phyloP scores from a whole-genome alignment of 345 rosid species.

The Zanthoxylum bungeanum region DNA sequence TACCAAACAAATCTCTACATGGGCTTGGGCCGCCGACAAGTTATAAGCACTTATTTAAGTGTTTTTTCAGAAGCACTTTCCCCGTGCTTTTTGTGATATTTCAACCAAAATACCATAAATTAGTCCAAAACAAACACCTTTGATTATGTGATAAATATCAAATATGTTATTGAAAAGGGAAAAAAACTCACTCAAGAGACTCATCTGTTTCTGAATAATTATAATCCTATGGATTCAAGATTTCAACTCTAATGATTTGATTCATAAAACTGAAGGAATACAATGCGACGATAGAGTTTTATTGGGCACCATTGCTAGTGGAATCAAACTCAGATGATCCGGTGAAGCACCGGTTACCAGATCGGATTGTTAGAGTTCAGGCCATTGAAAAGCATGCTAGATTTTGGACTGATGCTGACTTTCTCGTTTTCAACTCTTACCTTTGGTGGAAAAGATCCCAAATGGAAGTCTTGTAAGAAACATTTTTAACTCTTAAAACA shows the following conservation, averaged over 20 bases:
- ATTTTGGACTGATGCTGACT: slow-evolving; percentile 74
- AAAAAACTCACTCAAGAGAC: no score
- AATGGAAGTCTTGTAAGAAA: slow-evolving; percentile 80
- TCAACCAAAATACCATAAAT: no score
- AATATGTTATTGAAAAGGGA: no score
- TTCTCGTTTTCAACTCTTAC: slow-evolving; percentile 77
- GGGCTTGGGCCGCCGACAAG: not conserved
- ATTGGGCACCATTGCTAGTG: slow-evolving; percentile 89
- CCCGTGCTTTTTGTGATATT: no score
- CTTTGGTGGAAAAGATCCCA: slow-evolving; percentile 83
- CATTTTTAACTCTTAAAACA: not conserved
- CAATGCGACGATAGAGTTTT: slow-evolving; percentile 81
- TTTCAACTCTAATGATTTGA: slow-evolving; percentile 1
- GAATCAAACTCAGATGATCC: slow-evolving; percentile 96
- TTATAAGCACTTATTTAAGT: not conserved
- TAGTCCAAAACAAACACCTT: no score
- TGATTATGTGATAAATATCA: no score
- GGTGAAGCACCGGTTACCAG: slow-evolving; percentile 58
- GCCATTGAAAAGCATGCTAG: slow-evolving; percentile 78
- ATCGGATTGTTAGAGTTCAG: slow-evolving; percentile 69
- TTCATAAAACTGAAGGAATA: slow-evolving; percentile 48
- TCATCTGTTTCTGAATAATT: no score
- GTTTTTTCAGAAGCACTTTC: not conserved
- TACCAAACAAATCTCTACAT: not conserved
- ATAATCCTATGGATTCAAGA: no score